A percentile compares a stretch with the other conserved stretches of the same genome.
phyloP scores from a whole-genome alignment of 208 protist genomes.

The Leishmania turanica region DNA sequence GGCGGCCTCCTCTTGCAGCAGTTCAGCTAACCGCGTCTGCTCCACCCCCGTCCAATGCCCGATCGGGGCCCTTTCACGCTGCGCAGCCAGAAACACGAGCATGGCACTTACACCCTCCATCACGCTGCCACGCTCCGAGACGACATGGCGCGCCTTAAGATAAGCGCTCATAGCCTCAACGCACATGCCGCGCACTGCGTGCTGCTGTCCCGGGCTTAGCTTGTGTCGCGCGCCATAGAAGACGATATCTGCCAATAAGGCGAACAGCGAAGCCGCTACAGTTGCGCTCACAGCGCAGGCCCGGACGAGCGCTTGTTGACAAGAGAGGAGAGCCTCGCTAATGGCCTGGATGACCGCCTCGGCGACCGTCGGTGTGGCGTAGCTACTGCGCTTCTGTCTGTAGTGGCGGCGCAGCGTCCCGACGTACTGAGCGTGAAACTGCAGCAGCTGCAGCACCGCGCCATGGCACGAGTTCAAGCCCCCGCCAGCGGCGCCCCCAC shows the following conservation, averaged over 20 bases:
- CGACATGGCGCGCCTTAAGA: constrained; percentile 14
- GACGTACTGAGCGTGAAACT: constrained; percentile 80
- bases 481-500: not conserved
- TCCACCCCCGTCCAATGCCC: constrained; percentile 23
- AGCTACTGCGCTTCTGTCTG: constrained; percentile 45
- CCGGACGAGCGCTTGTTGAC: constrained; percentile 15
- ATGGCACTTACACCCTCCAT: constrained; percentile 29
- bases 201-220: constrained; percentile 7
- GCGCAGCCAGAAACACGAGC: constrained; percentile 21
- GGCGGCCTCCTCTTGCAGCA: constrained; percentile 18
- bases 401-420: constrained; percentile 56
- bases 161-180: constrained; percentile 21
- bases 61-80: constrained; percentile 1
- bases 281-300: constrained; percentile 53
- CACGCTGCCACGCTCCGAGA: constrained; percentile 37
- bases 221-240: constrained; percentile 37
- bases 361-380: constrained; percentile 23
- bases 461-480: constrained; percentile 75
- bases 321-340: constrained; percentile 23
- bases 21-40: not conserved
- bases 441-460: constrained; percentile 72
- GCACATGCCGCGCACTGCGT: constrained; percentile 21
- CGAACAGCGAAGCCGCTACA: constrained; percentile 50
- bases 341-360: constrained; percentile 28
- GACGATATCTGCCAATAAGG: constrained; percentile 61